These are phyloP conservation scores for Globisporangium middletonii DNA, from an alignment of 352 stramenopile genomes.

Conservation along the genomic window DNA sequence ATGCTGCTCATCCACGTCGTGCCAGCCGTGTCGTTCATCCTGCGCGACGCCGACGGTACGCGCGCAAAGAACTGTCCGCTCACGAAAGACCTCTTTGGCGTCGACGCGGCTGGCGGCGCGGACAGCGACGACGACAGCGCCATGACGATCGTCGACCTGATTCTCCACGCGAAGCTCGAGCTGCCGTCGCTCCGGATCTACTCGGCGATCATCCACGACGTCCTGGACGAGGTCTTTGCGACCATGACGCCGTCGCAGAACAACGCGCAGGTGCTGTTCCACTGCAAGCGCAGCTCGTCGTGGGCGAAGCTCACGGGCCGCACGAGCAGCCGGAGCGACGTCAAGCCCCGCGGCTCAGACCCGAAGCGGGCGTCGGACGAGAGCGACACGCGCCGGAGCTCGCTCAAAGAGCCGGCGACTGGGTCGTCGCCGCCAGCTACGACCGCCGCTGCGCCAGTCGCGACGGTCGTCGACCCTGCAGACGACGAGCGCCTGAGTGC, in stretches of 20 bases:
- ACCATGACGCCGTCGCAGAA: slow-evolving; percentile 55
- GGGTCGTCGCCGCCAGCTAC: not conserved
- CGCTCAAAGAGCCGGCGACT: slow-evolving; percentile 1
- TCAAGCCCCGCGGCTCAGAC: slow-evolving; percentile 22
- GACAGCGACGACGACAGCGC: slow-evolving; percentile 23
- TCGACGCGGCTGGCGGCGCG: slow-evolving; percentile 10
- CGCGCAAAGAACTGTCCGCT: slow-evolving; percentile 65
- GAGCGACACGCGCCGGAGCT: slow-evolving; percentile 23
- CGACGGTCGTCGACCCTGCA: slow-evolving; percentile 1
- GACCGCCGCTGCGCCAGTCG: not conserved
- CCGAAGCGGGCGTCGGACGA: slow-evolving; percentile 6
- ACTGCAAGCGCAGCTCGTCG: slow-evolving; percentile 59
- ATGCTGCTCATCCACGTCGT: slow-evolving; percentile 87
- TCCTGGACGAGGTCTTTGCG: slow-evolving; percentile 68
- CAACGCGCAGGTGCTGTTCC: slow-evolving; percentile 59
- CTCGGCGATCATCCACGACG: slow-evolving; percentile 67
- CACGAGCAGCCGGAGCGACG: slow-evolving; percentile 29
- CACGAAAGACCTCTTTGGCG: slow-evolving; percentile 65
- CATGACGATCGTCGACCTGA: slow-evolving; percentile 47
- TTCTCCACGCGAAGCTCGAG: slow-evolving; percentile 56
- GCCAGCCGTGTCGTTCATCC: slow-evolving; percentile 69
- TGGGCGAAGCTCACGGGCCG: slow-evolving; percentile 59
- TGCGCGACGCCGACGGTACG: slow-evolving; percentile 61
- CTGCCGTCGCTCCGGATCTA: slow-evolving; percentile 68
- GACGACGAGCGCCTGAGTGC: slow-evolving; percentile 6